phyloP scores from a whole-genome alignment of 768 basidiomycete genomes.

The Podaxis sp. region DNA sequence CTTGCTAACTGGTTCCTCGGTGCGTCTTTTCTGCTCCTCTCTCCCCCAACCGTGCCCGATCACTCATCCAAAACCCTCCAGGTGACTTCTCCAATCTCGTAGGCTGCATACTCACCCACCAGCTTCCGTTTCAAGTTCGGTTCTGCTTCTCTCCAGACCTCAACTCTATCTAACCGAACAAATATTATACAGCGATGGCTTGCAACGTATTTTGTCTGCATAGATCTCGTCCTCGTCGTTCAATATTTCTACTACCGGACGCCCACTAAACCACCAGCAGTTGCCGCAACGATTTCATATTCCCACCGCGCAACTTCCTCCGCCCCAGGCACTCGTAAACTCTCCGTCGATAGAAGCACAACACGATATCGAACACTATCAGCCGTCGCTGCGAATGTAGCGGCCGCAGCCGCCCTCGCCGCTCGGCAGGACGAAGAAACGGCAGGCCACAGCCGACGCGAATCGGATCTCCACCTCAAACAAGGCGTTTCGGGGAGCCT shows the following conservation, averaged over 20 bases:
- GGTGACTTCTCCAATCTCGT: conserved; percentile 93
- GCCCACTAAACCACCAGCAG: conserved; percentile 31
- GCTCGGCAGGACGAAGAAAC: conserved; percentile 44
- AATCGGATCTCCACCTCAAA: conserved; percentile 7
- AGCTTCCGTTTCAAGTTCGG: conserved; percentile 91
- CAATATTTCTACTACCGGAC: conserved; percentile 83
- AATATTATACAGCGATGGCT: conserved; percentile 70
- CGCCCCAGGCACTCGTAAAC: conserved; percentile 40
- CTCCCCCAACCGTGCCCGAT: neutral
- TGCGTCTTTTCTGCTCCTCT: conserved; percentile 33
- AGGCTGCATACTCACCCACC: conserved; percentile 88
- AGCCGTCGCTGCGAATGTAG: conserved; percentile 68
- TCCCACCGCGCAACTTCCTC: conserved; percentile 24
- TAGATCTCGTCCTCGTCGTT: conserved; percentile 72
- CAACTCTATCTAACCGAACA: conserved; percentile 8
- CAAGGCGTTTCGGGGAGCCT: conserved; percentile 3
- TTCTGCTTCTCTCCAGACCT: conserved; percentile 1
- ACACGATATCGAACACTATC: conserved; percentile 72
- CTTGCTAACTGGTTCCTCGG: conserved; percentile 91
- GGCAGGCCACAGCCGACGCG: conserved; percentile 6
- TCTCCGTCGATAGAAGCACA: conserved; percentile 51
- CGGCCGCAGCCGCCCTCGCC: conserved; percentile 67
- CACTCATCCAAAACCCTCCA: conserved; percentile 24
- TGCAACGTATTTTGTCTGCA: conserved; percentile 84
- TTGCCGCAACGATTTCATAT: conserved; percentile 38